Base-by-base conservation (phyloP, 768 basidiomycete genomes). In the Amanita fuliginea region DNA sequence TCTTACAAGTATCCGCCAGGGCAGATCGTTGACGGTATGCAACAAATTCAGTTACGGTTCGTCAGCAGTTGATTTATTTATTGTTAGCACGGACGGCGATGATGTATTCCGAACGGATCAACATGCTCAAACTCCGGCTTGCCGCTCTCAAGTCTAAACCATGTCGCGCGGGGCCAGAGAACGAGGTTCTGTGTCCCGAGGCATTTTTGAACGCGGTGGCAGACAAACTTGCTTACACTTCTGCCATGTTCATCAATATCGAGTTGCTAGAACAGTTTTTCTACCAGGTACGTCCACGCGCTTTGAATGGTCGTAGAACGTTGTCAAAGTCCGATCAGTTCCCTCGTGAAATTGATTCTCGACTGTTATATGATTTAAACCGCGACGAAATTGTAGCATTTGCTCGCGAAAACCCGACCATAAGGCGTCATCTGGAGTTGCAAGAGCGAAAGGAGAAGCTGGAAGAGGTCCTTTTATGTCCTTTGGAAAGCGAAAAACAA, bases 251-350 rank as follows among this genome's bases (percentile, higher is more conserved):
- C 65, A 96, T 99, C 74, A 96, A 93, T 68, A 96, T 99, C 52
- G 96, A 99, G 63, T 73, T 99, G 8, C 77, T 98, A 1, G 94
- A 96, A 59, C 94, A 97, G 57, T 99, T 98, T 75, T 98, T 98
- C 73, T 96, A 98, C 60, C 91, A 95, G 74, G 91, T 88, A 56
- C 61, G 5, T 26, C 5, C 26, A 18, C 22, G 43, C 24, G 18
- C 28, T 35, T 24, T n/a, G 21, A 42, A 45, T 37, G 43, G 41
- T 43, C 51, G 42, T 28, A 52, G 11, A 34, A 16, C 44, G 5
- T 18, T 48, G 16, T 13, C 34, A n/a, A 21, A 18, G 22, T 22
- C 9, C 22, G 11, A 51, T 5, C 53, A 96, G 88, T 97, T 99
- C 72, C 95, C 96, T 53, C 82, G 95, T 28, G 95, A 97, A 67